phyloP scores from a whole-genome alignment of 225 moss, liverwort and hornwort genomes.

The Physcomitrellopsis africana region DNA sequence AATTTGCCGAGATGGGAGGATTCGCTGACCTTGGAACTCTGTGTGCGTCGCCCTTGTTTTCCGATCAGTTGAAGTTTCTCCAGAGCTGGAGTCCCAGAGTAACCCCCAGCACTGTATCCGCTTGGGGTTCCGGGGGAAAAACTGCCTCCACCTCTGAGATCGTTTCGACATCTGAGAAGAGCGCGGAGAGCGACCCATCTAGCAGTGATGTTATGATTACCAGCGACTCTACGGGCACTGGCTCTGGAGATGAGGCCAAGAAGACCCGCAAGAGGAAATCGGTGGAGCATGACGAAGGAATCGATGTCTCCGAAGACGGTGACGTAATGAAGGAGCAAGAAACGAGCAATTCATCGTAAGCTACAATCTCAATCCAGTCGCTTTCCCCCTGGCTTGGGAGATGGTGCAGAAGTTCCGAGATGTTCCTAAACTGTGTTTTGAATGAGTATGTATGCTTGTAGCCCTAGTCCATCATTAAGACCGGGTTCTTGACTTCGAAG shows the following conservation, averaged over 20 bases:
- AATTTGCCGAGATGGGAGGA: background rate
- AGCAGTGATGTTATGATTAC: conserved; percentile 36
- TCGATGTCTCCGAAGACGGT: conserved; percentile 27
- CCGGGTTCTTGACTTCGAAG: background rate
- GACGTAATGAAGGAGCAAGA: conserved; percentile 25
- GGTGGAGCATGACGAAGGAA: conserved; percentile 17
- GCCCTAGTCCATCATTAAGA: background rate
- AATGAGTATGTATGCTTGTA: too few species aligned
- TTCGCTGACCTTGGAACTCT: conserved; percentile 27
- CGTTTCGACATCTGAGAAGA: conserved; percentile 13
- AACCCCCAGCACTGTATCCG: background rate
- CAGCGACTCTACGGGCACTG: conserved; percentile 40
- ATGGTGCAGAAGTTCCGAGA: background rate
- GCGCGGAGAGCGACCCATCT: conserved; percentile 37
- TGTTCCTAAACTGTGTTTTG: background rate
- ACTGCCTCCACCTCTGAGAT: conserved; percentile 21
- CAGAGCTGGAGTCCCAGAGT: conserved; percentile 39
- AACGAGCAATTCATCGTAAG: background rate
- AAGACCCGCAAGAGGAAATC: conserved; percentile 35
- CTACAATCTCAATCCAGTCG: background rate
- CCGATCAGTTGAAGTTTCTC: conserved; percentile 45
- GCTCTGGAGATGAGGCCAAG: conserved; percentile 22
- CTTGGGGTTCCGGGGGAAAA: background rate
- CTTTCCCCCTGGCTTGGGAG: too few species aligned
- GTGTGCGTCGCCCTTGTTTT: conserved; percentile 41